Conservation (phyloP, 1,284 basidiomycete species). For the Sanghuangporus sanghuang region DNA sequence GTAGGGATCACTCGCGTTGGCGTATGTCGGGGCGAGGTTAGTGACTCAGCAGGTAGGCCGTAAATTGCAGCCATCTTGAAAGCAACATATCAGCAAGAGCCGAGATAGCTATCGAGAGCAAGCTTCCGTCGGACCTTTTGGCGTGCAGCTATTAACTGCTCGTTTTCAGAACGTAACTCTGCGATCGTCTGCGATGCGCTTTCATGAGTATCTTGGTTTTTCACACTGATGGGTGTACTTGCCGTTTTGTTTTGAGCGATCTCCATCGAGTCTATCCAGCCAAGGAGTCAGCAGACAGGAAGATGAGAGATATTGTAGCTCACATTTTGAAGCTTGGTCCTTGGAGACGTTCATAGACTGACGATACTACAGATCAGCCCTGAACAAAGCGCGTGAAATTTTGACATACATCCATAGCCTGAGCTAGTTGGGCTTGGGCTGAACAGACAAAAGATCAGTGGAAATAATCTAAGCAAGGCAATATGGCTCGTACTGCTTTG, state of each 20-base stretch:
- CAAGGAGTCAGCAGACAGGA: not conserved
- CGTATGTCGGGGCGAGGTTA: conserved; percentile 6
- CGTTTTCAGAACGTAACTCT: not conserved
- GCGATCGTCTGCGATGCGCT: not conserved
- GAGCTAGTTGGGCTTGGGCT: conserved; percentile 3
- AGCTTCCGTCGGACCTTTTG: not conserved
- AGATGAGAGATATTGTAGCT: not conserved
- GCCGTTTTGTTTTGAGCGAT: not conserved
- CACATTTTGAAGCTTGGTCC: not conserved
- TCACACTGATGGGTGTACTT: not conserved
- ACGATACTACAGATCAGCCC: not conserved
- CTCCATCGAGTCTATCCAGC: not conserved
- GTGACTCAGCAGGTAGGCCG: conserved; percentile 5
- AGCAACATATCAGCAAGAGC: not conserved
- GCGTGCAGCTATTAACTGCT: conserved; percentile 6
- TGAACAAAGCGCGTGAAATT: not conserved
- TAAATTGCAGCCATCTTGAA: conserved; percentile 16
- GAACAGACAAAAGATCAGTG: not conserved
- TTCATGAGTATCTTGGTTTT: not conserved
- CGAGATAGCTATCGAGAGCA: not conserved
- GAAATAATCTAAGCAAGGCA: not conserved
- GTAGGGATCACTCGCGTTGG: not conserved
- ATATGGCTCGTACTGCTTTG: not conserved
- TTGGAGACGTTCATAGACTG: not conserved
- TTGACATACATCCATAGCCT: not conserved